A percentile compares a stretch with the other conserved stretches of the same genome.
These are phyloP conservation scores for Aphanomyces stellatus DNA, from an alignment of 352 stramenopile genomes.

Conservation along the genomic window DNA sequence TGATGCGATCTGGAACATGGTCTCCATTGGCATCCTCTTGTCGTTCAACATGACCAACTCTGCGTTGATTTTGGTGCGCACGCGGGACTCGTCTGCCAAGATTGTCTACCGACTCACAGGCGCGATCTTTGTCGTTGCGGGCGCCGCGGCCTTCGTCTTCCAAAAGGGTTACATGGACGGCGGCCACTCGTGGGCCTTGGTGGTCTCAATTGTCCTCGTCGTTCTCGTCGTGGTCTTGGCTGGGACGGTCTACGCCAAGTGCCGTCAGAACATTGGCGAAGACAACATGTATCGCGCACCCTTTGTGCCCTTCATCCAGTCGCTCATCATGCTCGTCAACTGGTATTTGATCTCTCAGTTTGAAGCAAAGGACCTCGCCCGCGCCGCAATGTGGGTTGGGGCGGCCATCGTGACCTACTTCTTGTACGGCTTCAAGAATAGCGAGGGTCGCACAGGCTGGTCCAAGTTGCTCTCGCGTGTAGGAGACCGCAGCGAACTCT, in stretches of 20 bases:
- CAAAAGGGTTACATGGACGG: slow-evolving; percentile 60
- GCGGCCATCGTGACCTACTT: slow-evolving; percentile 65
- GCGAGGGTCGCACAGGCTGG: slow-evolving; percentile 52
- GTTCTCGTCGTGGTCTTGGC: slow-evolving; percentile 26
- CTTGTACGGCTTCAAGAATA: slow-evolving; percentile 61
- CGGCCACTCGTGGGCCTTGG: slow-evolving; percentile 23
- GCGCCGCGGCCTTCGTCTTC: slow-evolving; percentile 49
- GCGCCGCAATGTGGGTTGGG: slow-evolving; percentile 42
- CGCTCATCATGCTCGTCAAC: slow-evolving; percentile 46
- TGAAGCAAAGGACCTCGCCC: slow-evolving; percentile 37
- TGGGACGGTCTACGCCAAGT: slow-evolving; percentile 47
- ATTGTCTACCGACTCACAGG: slow-evolving; percentile 35
- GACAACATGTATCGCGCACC: slow-evolving; percentile 45
- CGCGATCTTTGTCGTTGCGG: slow-evolving; percentile 28
- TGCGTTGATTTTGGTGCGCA: slow-evolving; percentile 64
- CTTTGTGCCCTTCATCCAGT: slow-evolving; percentile 58
- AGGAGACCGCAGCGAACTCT: too few species aligned
- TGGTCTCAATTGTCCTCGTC: slow-evolving; percentile 35
- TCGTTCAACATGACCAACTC: slow-evolving; percentile 82
- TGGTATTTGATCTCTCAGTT: slow-evolving; percentile 68
- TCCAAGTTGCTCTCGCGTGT: slow-evolving; percentile 36
- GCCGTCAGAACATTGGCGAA: slow-evolving; percentile 38
- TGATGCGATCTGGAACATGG: slow-evolving; percentile 74
- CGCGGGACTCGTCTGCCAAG: slow-evolving; percentile 39
- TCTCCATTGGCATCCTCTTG: slow-evolving; percentile 83